phyloP scores from a whole-genome alignment of 441 rosid species.

The Erysimum cheiri region DNA sequence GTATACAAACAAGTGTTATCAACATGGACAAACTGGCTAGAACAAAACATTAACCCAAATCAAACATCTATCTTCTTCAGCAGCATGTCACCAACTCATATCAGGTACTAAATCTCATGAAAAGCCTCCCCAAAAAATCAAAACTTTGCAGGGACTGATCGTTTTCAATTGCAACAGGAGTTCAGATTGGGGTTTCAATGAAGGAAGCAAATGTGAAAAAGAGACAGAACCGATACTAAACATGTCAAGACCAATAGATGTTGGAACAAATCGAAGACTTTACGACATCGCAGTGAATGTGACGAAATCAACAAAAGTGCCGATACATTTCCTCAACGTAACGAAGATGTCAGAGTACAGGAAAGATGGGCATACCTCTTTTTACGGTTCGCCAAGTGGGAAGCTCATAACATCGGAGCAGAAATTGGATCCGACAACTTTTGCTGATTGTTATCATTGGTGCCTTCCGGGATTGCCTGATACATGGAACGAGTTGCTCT shows the following conservation, averaged over 20 bases:
- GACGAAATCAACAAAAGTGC: constrained; percentile 54
- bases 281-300: constrained; percentile 61
- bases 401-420: constrained; percentile 59
- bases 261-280: constrained; percentile 63
- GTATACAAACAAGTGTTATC: constrained; percentile 53
- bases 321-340: constrained; percentile 67
- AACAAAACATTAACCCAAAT: constrained; percentile 53
- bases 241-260: constrained; percentile 47
- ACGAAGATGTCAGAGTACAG: constrained; percentile 80
- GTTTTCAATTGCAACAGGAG: constrained; percentile 50
- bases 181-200: constrained; percentile 69
- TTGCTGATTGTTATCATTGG: constrained; percentile 91
- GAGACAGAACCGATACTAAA: constrained; percentile 62
- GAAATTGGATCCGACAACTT: constrained; percentile 66
- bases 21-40: constrained; percentile 64
- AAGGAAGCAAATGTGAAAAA: constrained; percentile 66
- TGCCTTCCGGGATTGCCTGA: constrained; percentile 97
- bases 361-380: constrained; percentile 83
- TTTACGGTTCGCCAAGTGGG: constrained; percentile 74
- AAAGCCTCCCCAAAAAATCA: neutral
- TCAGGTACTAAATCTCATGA: constrained; percentile 30
- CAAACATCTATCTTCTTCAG: constrained; percentile 61
- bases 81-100: constrained; percentile 61
- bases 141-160: neutral
- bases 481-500: constrained; percentile 84